Percentiles rank a stretch among this genome's conserved stretches.
Evolutionary conservation across 768 basidiomycete species (phyloP).

Genomic region (Termitomyces sp.): DNA sequence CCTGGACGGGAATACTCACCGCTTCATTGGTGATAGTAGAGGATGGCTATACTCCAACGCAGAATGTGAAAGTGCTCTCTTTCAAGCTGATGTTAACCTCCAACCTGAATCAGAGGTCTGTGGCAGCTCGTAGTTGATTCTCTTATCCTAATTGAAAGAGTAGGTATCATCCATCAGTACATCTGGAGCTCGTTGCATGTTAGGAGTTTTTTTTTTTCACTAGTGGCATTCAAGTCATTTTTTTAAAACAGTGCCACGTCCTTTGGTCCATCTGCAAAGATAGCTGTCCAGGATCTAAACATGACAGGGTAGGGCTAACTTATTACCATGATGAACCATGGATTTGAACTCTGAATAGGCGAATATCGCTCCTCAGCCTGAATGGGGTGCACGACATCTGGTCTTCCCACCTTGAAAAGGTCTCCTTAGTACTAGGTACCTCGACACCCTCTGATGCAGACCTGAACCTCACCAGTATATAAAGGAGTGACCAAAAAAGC

Average conservation of each 20-base stretch:
- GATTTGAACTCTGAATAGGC: slow-evolving; percentile 22
- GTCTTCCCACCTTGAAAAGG: slow-evolving; percentile 45
- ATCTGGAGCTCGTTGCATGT: slow-evolving; percentile 48
- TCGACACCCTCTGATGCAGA: not conserved
- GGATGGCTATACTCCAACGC: slow-evolving; percentile 46
- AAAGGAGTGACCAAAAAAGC: slow-evolving; percentile 53
- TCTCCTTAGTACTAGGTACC: slow-evolving; percentile 51
- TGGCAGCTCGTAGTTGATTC: not conserved
- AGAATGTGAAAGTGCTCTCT: slow-evolving; percentile 18
- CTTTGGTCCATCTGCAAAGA: slow-evolving; percentile 47
- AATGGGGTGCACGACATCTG: slow-evolving; percentile 51
- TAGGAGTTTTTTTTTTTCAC: slow-evolving; percentile 16
- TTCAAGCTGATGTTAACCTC: slow-evolving; percentile 41
- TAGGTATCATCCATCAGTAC: slow-evolving; percentile 48
- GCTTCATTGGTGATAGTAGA: slow-evolving; percentile 46
- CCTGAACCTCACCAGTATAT: not conserved
- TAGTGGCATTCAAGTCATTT: not conserved
- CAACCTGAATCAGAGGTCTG: slow-evolving; percentile 34
- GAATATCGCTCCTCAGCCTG: slow-evolving; percentile 32
- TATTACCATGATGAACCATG: not conserved
- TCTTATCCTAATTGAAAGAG: slow-evolving; percentile 14
- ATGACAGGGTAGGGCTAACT: slow-evolving; percentile 30
- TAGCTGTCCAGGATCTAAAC: slow-evolving; percentile 44
- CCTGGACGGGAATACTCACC: slow-evolving; percentile 26
- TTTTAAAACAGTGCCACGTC: slow-evolving; percentile 47